Evolutionary conservation across 1,284 basidiomycete species (phyloP).

Genomic region (Marasmius tenuissimus): DNA sequence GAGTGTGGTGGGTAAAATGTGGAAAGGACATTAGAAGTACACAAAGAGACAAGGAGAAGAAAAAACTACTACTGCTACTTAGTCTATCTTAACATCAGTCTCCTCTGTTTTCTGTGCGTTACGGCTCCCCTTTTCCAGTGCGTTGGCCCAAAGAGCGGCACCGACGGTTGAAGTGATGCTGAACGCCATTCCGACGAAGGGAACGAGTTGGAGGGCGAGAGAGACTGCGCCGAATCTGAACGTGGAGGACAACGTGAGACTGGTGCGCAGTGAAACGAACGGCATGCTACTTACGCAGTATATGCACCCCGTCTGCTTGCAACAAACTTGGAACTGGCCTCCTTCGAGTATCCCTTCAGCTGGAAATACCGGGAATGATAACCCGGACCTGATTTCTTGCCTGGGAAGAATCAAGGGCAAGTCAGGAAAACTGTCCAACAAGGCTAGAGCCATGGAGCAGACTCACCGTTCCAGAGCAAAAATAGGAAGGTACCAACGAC

Average conservation of each 20-base stretch:
- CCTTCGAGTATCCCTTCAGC: constrained; percentile 54
- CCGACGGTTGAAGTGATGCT: constrained; percentile 61
- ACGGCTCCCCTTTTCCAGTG: constrained; percentile 41
- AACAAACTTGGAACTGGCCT: constrained; percentile 52
- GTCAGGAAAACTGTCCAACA: background rate
- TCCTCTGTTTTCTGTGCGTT: background rate
- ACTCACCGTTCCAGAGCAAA: constrained; percentile 47
- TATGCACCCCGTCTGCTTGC: constrained; percentile 44
- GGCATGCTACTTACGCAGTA: constrained; percentile 37
- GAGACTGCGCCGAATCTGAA: constrained; percentile 61
- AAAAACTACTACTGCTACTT: background rate
- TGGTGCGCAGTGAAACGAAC: background rate
- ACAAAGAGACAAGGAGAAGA: background rate
- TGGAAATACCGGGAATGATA: constrained; percentile 73
- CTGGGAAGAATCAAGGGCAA: constrained; percentile 20
- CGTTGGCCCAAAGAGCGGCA: constrained; percentile 72
- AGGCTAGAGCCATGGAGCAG: background rate
- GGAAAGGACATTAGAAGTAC: background rate
- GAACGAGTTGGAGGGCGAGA: constrained; percentile 61
- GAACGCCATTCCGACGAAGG: constrained; percentile 55
- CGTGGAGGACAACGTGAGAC: background rate
- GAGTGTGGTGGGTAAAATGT: constrained; percentile 13
- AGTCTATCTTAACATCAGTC: background rate
- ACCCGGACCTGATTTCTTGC: constrained; percentile 52
- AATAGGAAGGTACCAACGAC: constrained; percentile 68